phyloP scores from a whole-genome alignment of 31 red algal species.

The Porphyra umbilicalis region DNA sequence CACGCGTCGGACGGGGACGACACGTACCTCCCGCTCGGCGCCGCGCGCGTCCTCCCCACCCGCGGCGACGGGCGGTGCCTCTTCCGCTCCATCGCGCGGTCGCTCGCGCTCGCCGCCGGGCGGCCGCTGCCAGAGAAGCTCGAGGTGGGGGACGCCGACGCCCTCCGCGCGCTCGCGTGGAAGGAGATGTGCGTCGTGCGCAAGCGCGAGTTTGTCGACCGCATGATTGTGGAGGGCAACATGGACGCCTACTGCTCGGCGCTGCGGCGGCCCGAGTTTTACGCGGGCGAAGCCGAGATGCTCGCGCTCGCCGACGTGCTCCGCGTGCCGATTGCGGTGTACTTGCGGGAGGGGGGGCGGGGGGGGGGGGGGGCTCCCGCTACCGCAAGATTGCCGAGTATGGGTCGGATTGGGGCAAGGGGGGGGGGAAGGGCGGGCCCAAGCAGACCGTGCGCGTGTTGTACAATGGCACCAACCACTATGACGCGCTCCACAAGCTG shows the following conservation, averaged over 20 bases:
- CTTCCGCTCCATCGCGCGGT: slow-evolving; percentile 85
- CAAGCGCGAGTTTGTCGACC: slow-evolving; percentile 37
- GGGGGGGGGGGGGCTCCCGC: background rate
- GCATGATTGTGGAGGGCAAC: slow-evolving; percentile 70
- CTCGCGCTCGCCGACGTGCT: slow-evolving; percentile 64
- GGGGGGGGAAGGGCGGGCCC: background rate
- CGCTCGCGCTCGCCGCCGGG: slow-evolving; percentile 49
- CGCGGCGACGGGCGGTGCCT: slow-evolving; percentile 89
- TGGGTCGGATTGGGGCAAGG: slow-evolving; percentile 39
- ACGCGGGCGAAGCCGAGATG: slow-evolving; percentile 88
- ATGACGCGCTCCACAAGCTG: slow-evolving; percentile 41
- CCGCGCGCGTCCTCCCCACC: slow-evolving; percentile 33
- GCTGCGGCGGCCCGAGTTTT: slow-evolving; percentile 64
- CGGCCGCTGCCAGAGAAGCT: slow-evolving; percentile 47
- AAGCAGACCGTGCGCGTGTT: slow-evolving; percentile 37
- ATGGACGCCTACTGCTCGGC: slow-evolving; percentile 54
- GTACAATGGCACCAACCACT: slow-evolving; percentile 82
- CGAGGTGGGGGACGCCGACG: slow-evolving; percentile 85
- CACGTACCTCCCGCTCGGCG: slow-evolving; percentile 1
- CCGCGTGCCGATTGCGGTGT: slow-evolving; percentile 61
- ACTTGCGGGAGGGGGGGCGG: slow-evolving; percentile 42
- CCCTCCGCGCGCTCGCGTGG: slow-evolving; percentile 59
- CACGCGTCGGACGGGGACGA: background rate
- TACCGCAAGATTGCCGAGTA: slow-evolving; percentile 65
- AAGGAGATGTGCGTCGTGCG: slow-evolving; percentile 57